Evolutionary conservation across 148 eudicot genomes (phyloP).

Genomic region (Vaccinium corymbosum): DNA sequence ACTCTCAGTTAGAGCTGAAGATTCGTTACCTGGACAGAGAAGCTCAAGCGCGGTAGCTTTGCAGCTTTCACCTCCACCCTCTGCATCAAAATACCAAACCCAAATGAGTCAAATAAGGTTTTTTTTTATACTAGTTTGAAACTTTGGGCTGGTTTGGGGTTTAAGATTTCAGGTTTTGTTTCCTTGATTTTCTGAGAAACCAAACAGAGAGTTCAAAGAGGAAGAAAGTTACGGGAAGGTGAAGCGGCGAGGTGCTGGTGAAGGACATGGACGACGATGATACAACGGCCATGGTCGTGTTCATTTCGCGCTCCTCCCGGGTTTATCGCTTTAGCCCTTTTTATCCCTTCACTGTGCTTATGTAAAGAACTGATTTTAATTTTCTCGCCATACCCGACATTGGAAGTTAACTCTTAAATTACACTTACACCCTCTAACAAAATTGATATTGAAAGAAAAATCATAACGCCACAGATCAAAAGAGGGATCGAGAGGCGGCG

Average conservation of each 20-base stretch:
- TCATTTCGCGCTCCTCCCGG: not conserved
- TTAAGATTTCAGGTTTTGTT: not conserved
- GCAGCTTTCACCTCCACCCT: conserved; percentile 21
- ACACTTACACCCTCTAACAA: not conserved
- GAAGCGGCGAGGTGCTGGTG: conserved; percentile 12
- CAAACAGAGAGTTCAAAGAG: not conserved
- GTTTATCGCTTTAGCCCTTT: not conserved
- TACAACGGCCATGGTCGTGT: conserved; percentile 22
- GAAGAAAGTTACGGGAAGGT: conserved; percentile 12
- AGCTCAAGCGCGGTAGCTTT: conserved; percentile 22
- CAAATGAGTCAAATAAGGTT: not conserved
- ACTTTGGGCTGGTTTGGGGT: not conserved
- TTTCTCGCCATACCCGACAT: no score
- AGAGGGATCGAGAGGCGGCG: no score
- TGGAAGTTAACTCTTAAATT: no score
- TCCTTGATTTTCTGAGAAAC: not conserved
- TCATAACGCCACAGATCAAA: no score
- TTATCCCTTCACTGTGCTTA: no score
- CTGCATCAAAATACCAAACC: conserved; percentile 22
- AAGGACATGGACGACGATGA: conserved; percentile 17
- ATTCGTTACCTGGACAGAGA: conserved; percentile 32
- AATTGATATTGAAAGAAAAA: no score
- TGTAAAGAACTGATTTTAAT: no score
- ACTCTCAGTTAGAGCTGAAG: not conserved
- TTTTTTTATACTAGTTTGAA: no score